Evolutionary conservation across 305 asterid genomes (phyloP), one percentile per base, ranked within the genome.

Genomic region (Fraxinus greggii): DNA sequence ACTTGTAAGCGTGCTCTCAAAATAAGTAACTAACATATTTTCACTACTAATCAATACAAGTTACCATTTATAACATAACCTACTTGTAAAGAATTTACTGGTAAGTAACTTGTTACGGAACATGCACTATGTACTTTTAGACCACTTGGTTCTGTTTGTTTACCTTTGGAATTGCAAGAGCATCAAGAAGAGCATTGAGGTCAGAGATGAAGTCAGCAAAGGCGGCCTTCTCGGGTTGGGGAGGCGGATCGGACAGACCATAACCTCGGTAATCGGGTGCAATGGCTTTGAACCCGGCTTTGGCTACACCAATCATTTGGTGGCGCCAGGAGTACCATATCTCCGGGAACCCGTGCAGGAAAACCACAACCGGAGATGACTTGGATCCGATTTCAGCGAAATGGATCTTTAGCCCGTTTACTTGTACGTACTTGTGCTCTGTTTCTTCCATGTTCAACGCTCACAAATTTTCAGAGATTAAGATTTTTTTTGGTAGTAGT

Each of bases 271-370:
- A 89, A 79, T 92, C 92, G 12, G 88, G 86, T 15, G 93, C 91
- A 1, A 92, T 84, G 1, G 86, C 90, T 86, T 91, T 83, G 80
- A 80, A 90, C 0, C 93, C 91, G 2, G 90, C 88, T 4, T 78
- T 6, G 1, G 90, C 84, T 1, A 54, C 90, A 79, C 86, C 94
- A 73, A 86, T 26, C 93, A 92, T 90, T 80, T 92, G 94, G 79
- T 90, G 86, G 77, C 92, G 88, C 92, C 93, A 92, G 15, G 92
- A 89, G 83, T 89, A 92, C 92, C 93, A 91, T 40, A 88, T 88
- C 28, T 92, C 91, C 0, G 92, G 94, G 73, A 90, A 91, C 13
- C 94, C 96, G 84, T 92, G 94, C 6, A 89, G 51, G 86, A 90
- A 88, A 10, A 89, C 38, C 26, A 86, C 91, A 67, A 80, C 84